Conservation (phyloP, 257 asterid genomes). For the Solanum gandarillasii region DNA sequence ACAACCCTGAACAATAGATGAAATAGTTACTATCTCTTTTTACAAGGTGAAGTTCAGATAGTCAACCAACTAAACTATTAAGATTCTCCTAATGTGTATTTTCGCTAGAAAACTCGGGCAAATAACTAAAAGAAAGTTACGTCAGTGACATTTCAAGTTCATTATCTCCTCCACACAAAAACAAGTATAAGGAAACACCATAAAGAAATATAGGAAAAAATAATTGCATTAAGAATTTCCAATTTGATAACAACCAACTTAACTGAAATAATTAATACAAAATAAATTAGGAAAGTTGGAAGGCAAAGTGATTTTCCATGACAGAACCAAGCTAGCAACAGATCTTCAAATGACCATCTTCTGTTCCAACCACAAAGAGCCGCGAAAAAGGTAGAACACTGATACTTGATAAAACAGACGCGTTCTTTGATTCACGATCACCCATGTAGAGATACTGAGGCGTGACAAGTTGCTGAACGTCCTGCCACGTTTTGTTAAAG, state of each 20-base stretch:
- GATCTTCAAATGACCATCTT: constrained; percentile 71
- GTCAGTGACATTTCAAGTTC: not conserved
- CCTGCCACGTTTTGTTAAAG: constrained; percentile 30
- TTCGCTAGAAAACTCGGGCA: not conserved
- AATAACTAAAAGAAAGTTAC: not conserved
- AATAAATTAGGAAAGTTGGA: not conserved
- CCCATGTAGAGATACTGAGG: constrained; percentile 76
- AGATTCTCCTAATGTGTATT: no score
- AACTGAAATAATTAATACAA: not conserved
- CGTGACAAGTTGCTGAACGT: constrained; percentile 38
- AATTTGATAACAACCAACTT: not conserved
- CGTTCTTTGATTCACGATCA: constrained; percentile 71
- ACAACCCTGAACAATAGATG: no score
- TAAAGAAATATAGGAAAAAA: not conserved
- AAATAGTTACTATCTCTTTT: no score
- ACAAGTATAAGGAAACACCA: not conserved
- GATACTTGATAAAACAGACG: constrained; percentile 64
- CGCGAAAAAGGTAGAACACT: constrained; percentile 69
- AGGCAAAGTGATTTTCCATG: not conserved
- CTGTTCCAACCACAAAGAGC: constrained; percentile 89
- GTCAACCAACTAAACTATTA: no score
- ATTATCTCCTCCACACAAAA: not conserved
- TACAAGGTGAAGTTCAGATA: no score
- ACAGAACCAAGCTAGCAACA: constrained; percentile 35
- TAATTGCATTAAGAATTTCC: not conserved